Percentiles rank a stretch among this genome's conserved stretches.
Evolutionary conservation across 2,329 filamentous ascomycete species (phyloP).

Genomic region (Microdochium nivale): DNA sequence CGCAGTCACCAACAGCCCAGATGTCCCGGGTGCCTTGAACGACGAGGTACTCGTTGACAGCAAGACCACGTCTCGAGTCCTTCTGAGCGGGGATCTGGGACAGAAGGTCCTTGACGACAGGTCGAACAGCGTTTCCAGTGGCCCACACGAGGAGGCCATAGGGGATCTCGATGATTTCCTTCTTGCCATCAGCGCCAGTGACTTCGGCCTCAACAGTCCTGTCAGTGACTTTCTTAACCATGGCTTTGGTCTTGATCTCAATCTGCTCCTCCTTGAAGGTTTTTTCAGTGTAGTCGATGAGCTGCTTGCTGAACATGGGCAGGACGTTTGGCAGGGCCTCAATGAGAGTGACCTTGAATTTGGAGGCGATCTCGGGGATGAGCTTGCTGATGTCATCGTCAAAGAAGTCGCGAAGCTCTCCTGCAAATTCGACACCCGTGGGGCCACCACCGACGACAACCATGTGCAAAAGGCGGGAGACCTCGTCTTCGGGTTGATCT

Average conservation of each 20-base stretch:
- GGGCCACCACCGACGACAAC: conserved; percentile 90
- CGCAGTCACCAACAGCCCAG: conserved; percentile 97
- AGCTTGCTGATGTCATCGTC: conserved; percentile 97
- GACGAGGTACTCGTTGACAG: conserved; percentile 97
- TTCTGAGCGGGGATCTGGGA: conserved; percentile 86
- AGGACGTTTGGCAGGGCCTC: conserved; percentile 95
- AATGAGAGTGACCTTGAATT: conserved; percentile 95
- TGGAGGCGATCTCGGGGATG: conserved; percentile 87
- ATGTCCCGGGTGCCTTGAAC: conserved; percentile 96
- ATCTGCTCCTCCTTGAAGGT: conserved; percentile 99
- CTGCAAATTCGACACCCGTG: conserved; percentile 96
- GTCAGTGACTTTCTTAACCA: conserved; percentile 95
- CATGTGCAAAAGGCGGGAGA: conserved; percentile 95
- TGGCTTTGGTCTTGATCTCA: conserved; percentile 94
- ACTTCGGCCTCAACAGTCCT: conserved; percentile 88
- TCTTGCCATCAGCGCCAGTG: conserved; percentile 73
- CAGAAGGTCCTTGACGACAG: conserved; percentile 87
- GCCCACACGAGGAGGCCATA: conserved; percentile 98
- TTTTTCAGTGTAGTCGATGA: conserved; percentile 98
- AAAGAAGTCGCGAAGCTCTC: conserved; percentile 98
- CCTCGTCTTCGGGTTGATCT: conserved; percentile 79
- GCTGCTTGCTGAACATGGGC: conserved; percentile 96
- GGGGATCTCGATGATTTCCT: conserved; percentile 72
- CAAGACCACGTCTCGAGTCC: conserved; percentile 86
- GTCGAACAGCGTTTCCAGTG: conserved; percentile 89